phyloP scores from a whole-genome alignment of 176 grass and related monocot species.

The Urochloa ruziziensis region DNA sequence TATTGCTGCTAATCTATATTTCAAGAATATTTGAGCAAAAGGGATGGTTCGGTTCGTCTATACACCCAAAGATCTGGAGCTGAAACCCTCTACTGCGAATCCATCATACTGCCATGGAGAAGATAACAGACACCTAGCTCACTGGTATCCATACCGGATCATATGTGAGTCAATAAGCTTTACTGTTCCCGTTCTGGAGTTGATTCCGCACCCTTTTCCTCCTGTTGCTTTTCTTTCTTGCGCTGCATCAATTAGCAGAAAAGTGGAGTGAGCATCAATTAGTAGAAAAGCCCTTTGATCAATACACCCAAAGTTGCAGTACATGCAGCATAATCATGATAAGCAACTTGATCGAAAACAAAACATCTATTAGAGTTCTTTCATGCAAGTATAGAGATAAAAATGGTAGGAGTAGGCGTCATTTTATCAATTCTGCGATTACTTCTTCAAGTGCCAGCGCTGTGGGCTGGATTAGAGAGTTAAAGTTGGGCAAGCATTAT shows the following conservation, averaged over 20 bases:
- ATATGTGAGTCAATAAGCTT: neutral
- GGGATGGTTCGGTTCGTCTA: neutral
- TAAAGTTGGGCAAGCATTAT: neutral
- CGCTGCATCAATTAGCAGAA: constrained; percentile 23
- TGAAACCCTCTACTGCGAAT: neutral
- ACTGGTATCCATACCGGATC: neutral
- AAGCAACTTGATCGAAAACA: neutral
- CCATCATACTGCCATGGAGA: neutral
- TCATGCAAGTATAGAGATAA: neutral
- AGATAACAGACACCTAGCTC: neutral
- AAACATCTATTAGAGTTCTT: neutral
- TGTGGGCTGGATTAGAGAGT: no score
- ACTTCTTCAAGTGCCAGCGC: neutral
- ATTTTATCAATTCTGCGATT: constrained; percentile 9
- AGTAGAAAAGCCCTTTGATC: neutral
- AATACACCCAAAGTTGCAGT: neutral
- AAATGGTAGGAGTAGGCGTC: neutral
- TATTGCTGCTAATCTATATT: neutral
- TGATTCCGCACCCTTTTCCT: constrained; percentile 18
- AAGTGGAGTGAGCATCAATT: neutral
- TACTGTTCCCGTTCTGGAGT: constrained; percentile 13
- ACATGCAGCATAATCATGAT: constrained; percentile 6
- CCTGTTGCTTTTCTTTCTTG: constrained; percentile 22
- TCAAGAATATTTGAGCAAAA: neutral
- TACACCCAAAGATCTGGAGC: neutral